These are phyloP conservation scores for Rhynchospora tenuis DNA, from an alignment of 176 grass and related monocot species.

Conservation along the genomic window DNA sequence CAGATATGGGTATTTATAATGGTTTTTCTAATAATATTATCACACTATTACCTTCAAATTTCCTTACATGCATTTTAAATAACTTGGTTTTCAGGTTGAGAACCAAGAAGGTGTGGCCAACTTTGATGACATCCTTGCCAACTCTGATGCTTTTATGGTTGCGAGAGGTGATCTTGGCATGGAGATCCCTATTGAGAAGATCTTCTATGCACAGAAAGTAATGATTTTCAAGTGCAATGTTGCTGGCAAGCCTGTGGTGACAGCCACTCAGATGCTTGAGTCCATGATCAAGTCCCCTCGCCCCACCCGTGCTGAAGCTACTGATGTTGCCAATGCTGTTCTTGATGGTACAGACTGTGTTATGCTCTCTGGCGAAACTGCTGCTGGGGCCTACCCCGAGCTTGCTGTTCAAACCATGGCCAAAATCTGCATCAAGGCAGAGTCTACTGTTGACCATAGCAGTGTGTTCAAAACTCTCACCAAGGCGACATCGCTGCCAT, in stretches of 20 bases:
- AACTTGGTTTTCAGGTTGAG: conserved; percentile 42
- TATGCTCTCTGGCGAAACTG: conserved; percentile 88
- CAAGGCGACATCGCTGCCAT: conserved; percentile 36
- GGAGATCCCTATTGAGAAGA: conserved; percentile 92
- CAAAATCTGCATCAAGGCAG: conserved; percentile 61
- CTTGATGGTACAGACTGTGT: conserved; percentile 81
- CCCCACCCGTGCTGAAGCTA: conserved; percentile 77
- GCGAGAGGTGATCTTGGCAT: conserved; percentile 78
- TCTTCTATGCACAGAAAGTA: conserved; percentile 82
- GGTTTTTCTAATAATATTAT: not conserved
- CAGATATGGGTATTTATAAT: not conserved
- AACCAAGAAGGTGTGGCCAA: conserved; percentile 90
- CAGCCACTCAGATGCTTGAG: conserved; percentile 89
- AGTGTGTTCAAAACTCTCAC: conserved; percentile 55
- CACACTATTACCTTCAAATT: not conserved
- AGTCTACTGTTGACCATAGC: conserved; percentile 48
- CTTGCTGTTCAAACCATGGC: conserved; percentile 72
- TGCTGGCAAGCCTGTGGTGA: conserved; percentile 78
- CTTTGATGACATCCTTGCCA: conserved; percentile 80
- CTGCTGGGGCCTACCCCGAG: conserved; percentile 70
- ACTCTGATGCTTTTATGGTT: conserved; percentile 86
- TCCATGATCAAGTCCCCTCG: conserved; percentile 92
- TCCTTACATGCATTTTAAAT: not conserved
- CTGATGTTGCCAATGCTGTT: conserved; percentile 82
- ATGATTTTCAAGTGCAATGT: conserved; percentile 93